Base-by-base conservation (phyloP, 2,329 filamentous ascomycete species). In the Chaetoscypha palmicola region DNA sequence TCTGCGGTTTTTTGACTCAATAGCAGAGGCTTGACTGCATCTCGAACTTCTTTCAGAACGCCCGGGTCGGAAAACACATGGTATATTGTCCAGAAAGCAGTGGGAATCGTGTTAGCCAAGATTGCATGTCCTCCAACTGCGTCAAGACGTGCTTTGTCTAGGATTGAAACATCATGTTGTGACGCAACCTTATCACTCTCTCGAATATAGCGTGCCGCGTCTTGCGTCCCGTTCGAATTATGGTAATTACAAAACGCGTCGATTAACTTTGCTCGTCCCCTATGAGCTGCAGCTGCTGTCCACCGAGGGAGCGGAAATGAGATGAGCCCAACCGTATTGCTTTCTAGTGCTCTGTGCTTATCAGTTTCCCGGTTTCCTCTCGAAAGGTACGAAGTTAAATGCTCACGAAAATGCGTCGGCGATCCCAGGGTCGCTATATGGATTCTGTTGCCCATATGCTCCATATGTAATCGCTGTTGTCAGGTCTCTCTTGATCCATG, bases 11-110 rank as follows among this genome's bases (percentile, higher is more conserved):
- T n/a, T n/a, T n/a, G n/a, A n/a, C n/a, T n/a, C n/a, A n/a, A n/a
- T 3, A 41, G 17, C 2, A 26, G 36, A 22, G 28, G 28, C 19
- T 19, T 11, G 3, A 33, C 19, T 10, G 28, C 38, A 4, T n/a
- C 30, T 23, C 38, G 17, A 17, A 41, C 38, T 22, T 34, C 28
- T 12, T 16, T 2, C 9, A 41, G 14, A 10, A 41, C 16, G 8
- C 11, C 14, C 4, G 11, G 12, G n/a, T 41, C 28, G 8, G 38
- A 41, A 11, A 41, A 8, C 7, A 41, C 14, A 16, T 41, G 38
- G 16, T 33, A 41, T 2, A 41, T 12, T 1, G 38, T 41, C 38
- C 38, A 41, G 20, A 41, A 41, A 9, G 17, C 20, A 8, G 38
- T 34, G 1, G 33, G 33, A 17, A 19, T 36, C 11, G 33, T 36